Percentiles rank a stretch among this genome's conserved stretches.
These are phyloP conservation scores for Camellia oleifera DNA, from an alignment of 179 eudicot genomes.

Conservation along the genomic window DNA sequence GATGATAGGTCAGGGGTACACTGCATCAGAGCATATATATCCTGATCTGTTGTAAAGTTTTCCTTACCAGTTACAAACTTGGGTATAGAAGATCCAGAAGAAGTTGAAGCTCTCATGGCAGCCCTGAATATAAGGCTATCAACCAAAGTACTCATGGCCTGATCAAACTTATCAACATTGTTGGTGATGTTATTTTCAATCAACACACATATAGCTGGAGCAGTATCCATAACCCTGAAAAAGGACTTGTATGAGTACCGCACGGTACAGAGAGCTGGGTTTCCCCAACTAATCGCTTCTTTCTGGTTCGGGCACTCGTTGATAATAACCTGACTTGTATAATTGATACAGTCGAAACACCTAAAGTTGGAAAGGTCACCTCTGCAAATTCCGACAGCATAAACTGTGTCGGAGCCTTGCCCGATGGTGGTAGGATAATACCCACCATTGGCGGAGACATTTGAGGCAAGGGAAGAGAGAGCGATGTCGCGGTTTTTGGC, in stretches of 20 bases:
- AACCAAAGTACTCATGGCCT: not conserved
- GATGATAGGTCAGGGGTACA: slow-evolving; percentile 7
- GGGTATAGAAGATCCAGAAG: not conserved
- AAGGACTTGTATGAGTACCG: not conserved
- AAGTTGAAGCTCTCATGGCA: not conserved
- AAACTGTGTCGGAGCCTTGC: not conserved
- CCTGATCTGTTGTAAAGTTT: not conserved
- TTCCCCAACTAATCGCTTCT: not conserved
- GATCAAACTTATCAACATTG: not conserved
- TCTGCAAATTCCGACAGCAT: not conserved
- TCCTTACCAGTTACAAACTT: not conserved
- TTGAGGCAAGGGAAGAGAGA: not conserved
- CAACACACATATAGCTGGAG: not conserved
- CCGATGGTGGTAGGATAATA: not conserved
- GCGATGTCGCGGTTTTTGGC: not conserved
- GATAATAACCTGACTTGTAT: not conserved
- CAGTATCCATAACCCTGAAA: not conserved
- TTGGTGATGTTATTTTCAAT: not conserved
- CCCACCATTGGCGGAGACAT: not conserved
- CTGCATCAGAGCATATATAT: not conserved
- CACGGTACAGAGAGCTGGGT: not conserved
- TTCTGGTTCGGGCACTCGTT: not conserved
- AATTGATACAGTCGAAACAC: not conserved
- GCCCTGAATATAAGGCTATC: not conserved
- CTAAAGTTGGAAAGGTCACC: not conserved